phyloP scores from a whole-genome alignment of 352 stramenopile species.

The Thraustochytrium sp. region DNA sequence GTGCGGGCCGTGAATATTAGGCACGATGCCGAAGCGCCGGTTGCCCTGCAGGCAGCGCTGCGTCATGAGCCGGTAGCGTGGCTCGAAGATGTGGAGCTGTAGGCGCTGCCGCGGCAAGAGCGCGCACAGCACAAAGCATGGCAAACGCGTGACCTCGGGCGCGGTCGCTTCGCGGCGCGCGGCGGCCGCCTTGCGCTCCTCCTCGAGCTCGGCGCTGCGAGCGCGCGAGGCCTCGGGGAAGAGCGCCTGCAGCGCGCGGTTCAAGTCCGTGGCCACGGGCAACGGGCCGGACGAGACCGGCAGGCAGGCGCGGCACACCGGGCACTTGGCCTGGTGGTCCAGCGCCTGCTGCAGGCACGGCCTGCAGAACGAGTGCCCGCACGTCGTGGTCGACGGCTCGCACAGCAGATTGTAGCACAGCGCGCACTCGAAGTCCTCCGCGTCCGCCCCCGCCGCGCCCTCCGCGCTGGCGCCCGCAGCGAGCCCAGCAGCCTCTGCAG shows the following conservation, averaged over 20 bases:
- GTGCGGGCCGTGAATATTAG: conserved; percentile 24
- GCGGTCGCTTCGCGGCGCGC: no score
- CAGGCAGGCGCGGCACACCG: background rate
- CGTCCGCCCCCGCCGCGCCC: background rate
- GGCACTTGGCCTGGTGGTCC: background rate
- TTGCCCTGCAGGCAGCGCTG: conserved; percentile 49
- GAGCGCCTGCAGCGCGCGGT: background rate
- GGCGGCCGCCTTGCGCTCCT: background rate
- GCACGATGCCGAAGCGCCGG: conserved; percentile 52
- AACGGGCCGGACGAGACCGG: background rate
- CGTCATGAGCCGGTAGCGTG: conserved; percentile 56
- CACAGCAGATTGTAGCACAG: conserved; percentile 7
- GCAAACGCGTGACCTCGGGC: no score
- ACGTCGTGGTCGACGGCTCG: conserved; percentile 4
- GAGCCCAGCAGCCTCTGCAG: background rate
- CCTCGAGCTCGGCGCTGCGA: background rate
- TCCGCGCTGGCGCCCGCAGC: background rate
- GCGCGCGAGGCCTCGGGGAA: background rate
- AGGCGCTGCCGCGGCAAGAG: conserved; percentile 53
- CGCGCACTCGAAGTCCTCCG: conserved; percentile 5
- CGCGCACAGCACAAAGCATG: conserved; percentile 2
- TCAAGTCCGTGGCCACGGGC: background rate
- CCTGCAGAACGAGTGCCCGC: conserved; percentile 16
- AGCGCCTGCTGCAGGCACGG: background rate
- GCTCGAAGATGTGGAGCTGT: conserved; percentile 55